These are phyloP conservation scores for Fremontodendron californicum DNA, from an alignment of 345 rosid species.

Conservation along the genomic window DNA sequence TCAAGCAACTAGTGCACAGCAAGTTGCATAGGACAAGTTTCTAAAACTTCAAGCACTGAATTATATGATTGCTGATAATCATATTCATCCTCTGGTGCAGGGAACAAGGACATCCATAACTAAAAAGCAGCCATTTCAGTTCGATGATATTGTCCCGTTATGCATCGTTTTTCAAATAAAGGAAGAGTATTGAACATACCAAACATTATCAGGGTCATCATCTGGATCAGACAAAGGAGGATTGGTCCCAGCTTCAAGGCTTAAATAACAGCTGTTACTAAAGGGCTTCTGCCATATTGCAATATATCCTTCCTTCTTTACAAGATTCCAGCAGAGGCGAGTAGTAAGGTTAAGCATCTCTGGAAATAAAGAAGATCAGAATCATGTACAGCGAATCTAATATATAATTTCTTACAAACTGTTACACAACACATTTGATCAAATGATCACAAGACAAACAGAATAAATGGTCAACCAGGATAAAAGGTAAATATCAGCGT, in stretches of 20 bases:
- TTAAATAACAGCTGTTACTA: constrained; percentile 74
- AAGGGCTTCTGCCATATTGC: constrained; percentile 90
- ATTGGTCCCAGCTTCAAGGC: constrained; percentile 51
- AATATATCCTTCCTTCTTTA: constrained; percentile 92
- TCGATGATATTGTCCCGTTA: background rate
- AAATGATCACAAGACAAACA: background rate
- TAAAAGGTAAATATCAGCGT: background rate
- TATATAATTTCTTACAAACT: background rate
- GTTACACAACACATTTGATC: background rate
- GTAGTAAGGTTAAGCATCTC: constrained; percentile 88
- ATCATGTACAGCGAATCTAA: background rate
- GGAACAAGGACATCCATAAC: background rate
- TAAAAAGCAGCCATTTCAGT: background rate
- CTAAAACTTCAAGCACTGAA: background rate
- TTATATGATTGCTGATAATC: background rate
- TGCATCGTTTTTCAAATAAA: background rate
- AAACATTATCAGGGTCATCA: constrained; percentile 84
- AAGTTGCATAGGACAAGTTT: background rate
- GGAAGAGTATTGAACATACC: constrained; percentile 40
- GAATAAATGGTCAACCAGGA: background rate
- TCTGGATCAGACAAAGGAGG: constrained; percentile 76
- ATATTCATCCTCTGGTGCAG: background rate
- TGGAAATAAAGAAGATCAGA: constrained; percentile 30
- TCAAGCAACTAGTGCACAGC: background rate
- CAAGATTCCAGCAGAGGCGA: constrained; percentile 89